phyloP scores from a whole-genome alignment of 2,329 filamentous ascomycete genomes.

The Diaporthe nobilis region DNA sequence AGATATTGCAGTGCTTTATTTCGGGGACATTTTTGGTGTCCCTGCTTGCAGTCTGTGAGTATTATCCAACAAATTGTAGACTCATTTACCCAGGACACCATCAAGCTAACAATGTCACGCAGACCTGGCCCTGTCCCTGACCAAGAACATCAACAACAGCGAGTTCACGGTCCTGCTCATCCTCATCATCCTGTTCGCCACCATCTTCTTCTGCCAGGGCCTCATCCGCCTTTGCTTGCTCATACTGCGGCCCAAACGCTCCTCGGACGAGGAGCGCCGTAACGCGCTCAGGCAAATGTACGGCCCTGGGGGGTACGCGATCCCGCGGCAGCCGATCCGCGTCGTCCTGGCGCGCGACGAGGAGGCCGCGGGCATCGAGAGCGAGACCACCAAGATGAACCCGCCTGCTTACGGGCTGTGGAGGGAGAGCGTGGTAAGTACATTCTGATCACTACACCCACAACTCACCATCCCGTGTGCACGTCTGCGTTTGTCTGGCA shows the following conservation, averaged over 20 bases:
- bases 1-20: conserved; percentile 73
- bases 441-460: too few relatives aligned
- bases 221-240: conserved; percentile 81
- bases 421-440: conserved; percentile 84
- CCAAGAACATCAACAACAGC: conserved; percentile 72
- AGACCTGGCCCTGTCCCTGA: conserved; percentile 83
- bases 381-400: conserved; percentile 69
- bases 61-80: neutral
- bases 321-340: conserved; percentile 81
- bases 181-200: conserved; percentile 79
- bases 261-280: conserved; percentile 47
- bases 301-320: conserved; percentile 74
- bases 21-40: conserved; percentile 74
- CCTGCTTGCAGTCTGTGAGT: conserved; percentile 77
- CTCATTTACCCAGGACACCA: neutral
- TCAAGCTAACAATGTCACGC: conserved; percentile 27
- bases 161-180: conserved; percentile 87
- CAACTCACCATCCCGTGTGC: neutral
- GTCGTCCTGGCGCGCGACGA: conserved; percentile 83
- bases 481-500: neutral
- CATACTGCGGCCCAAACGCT: conserved; percentile 63
- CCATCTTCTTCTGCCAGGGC: conserved; percentile 85
- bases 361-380: conserved; percentile 72
- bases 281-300: conserved; percentile 58
- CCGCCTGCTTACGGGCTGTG: conserved; percentile 91